Evolutionary conservation across 805 yeast genomes (phyloP).

Genomic region (Barnettozyma salicaria): DNA sequence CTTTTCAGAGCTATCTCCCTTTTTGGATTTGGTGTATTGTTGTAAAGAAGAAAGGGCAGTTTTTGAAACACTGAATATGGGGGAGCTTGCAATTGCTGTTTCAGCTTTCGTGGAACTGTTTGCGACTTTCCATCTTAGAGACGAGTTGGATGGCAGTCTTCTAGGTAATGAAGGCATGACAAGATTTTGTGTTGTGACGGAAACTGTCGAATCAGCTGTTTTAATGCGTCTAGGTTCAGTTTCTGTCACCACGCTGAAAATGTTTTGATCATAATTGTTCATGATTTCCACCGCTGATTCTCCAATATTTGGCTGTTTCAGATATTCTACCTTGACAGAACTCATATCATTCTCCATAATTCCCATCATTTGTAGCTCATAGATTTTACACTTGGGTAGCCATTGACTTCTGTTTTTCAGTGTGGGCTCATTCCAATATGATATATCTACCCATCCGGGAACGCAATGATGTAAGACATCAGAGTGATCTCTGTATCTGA

Average conservation of each 20-base stretch:
- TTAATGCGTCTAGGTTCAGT: no score
- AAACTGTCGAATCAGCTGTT: no score
- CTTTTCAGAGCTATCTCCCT: background rate
- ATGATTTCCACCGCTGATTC: conserved; percentile 51
- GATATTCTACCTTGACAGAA: conserved; percentile 57
- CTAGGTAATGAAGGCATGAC: conserved; percentile 1
- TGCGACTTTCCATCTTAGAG: conserved; percentile 23
- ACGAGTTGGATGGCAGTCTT: conserved; percentile 8
- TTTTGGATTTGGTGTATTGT: conserved; percentile 9
- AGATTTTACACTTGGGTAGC: conserved; percentile 92
- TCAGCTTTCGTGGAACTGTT: conserved; percentile 22
- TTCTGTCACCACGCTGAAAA: conserved; percentile 44
- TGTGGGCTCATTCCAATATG: conserved; percentile 67
- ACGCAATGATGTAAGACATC: conserved; percentile 61
- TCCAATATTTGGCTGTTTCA: conserved; percentile 32
- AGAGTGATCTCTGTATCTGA: conserved; percentile 56
- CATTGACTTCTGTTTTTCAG: conserved; percentile 47
- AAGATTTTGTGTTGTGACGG: conserved; percentile 3
- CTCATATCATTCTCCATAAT: conserved; percentile 85
- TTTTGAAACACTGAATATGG: conserved; percentile 19
- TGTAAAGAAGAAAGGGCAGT: conserved; percentile 18
- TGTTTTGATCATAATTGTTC: conserved; percentile 57
- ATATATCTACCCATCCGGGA: conserved; percentile 94
- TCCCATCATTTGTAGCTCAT: conserved; percentile 98
- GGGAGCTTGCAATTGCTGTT: conserved; percentile 14